Evolutionary conservation across 202 grass and related monocot species (phyloP).

Genomic region (Saccharum hybrid): DNA sequence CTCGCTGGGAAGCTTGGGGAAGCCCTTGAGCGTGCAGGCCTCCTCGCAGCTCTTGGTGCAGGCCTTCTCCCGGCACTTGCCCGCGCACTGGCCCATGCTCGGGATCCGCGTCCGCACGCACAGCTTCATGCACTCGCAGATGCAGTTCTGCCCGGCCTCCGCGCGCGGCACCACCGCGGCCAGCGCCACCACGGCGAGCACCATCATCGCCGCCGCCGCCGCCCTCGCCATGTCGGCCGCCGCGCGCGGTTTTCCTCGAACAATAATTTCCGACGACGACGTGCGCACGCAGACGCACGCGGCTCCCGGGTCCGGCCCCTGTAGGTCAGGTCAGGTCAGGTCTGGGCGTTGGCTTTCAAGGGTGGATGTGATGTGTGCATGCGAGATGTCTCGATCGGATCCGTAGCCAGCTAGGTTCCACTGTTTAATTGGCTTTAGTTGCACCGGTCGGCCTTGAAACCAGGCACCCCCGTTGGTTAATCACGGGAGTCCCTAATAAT

Average conservation of each 20-base stretch:
- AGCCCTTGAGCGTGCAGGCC: constrained; percentile 44
- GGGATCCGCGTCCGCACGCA: constrained; percentile 47
- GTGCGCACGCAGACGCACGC: neutral
- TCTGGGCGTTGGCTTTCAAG: constrained; percentile 7
- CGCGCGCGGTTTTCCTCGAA: neutral
- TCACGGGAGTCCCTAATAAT: constrained; percentile 44
- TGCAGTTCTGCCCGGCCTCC: constrained; percentile 66
- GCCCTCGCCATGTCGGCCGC: constrained; percentile 8
- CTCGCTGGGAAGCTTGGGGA: constrained; percentile 37
- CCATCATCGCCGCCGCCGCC: neutral
- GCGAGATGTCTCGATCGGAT: neutral
- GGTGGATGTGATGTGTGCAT: neutral
- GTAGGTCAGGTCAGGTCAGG: neutral
- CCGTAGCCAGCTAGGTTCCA: neutral
- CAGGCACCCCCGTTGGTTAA: constrained; percentile 40
- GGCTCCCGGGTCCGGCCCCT: neutral
- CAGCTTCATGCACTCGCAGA: constrained; percentile 79
- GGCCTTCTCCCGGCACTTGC: constrained; percentile 50
- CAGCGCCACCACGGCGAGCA: neutral
- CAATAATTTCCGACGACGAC: neutral
- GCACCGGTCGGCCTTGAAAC: constrained; percentile 23
- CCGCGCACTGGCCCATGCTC: constrained; percentile 27
- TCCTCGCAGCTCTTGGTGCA: constrained; percentile 51
- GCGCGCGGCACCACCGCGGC: constrained; percentile 8
- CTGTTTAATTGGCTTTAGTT: neutral